A percentile compares a stretch with the other conserved stretches of the same genome.
Evolutionary conservation across 306 rosid genomes (phyloP).

Genomic region (Hippophae gyantsensis): DNA sequence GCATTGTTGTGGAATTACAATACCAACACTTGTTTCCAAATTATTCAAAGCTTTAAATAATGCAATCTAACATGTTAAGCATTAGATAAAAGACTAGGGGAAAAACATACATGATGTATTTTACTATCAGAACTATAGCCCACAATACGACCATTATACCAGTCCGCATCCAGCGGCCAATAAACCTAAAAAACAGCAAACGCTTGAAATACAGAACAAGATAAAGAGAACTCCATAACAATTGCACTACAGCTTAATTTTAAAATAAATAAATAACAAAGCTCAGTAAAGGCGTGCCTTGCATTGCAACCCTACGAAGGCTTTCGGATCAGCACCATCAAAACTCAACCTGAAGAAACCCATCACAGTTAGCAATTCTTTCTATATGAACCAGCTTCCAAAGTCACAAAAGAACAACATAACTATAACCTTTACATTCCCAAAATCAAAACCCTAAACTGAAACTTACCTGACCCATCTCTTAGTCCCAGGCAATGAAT

Average conservation of each 20-base stretch:
- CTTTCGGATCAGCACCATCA: constrained; percentile 55
- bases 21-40: background rate
- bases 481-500: constrained; percentile 38
- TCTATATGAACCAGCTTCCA: background rate
- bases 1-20: constrained; percentile 7
- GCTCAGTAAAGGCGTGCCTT: constrained; percentile 56
- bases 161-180: constrained; percentile 89
- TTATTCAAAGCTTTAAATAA: constrained; percentile 7
- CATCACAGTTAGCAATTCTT: constrained; percentile 11
- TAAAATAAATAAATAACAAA: constrained; percentile 2
- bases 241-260: too few relatives aligned
- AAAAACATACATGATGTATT: constrained; percentile 59
- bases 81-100: background rate
- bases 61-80: constrained; percentile 2
- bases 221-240: constrained; percentile 1
- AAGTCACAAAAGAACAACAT: background rate
- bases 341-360: constrained; percentile 57
- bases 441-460: constrained; percentile 5
- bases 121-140: constrained; percentile 44
- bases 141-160: constrained; percentile 57
- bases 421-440: background rate
- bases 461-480: constrained; percentile 62
- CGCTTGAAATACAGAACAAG: constrained; percentile 10
- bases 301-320: constrained; percentile 77
- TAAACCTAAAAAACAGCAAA: constrained; percentile 53